Conservation (phyloP, 176 grass and related monocot species). For the Tillandsia fasciculata region DNA sequence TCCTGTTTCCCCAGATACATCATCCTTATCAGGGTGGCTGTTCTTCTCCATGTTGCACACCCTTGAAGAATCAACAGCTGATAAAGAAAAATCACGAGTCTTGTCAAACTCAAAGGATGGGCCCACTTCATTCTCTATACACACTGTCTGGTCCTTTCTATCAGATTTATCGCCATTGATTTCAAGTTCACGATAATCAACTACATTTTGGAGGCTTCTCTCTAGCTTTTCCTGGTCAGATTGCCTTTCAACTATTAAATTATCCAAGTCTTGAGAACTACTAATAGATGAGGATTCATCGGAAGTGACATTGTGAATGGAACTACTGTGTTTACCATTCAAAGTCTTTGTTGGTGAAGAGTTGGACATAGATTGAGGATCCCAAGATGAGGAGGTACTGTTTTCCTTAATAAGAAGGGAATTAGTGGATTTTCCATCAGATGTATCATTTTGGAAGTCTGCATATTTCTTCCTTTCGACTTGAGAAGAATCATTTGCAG, state of each 20-base stretch:
- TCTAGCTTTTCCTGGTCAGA: not conserved
- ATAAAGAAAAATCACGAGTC: not conserved
- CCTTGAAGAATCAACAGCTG: not conserved
- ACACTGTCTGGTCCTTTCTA: not conserved
- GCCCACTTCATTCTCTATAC: not conserved
- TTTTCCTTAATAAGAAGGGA: too few relatives aligned
- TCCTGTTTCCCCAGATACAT: constrained; percentile 7
- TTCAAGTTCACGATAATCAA: not conserved
- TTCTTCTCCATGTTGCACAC: not conserved
- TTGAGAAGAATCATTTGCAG: not conserved
- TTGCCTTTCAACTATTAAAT: not conserved
- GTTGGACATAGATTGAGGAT: not conserved
- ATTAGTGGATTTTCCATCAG: too few relatives aligned
- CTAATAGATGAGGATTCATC: not conserved
- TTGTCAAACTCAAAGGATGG: not conserved
- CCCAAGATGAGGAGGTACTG: too few relatives aligned
- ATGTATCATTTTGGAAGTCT: not conserved
- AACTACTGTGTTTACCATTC: constrained; percentile 5
- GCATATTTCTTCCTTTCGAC: not conserved
- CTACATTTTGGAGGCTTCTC: not conserved
- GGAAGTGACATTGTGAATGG: not conserved
- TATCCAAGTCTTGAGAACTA: not conserved
- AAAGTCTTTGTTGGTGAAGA: not conserved
- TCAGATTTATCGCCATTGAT: not conserved
- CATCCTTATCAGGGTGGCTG: not conserved